Base-by-base conservation (phyloP, 306 rosid genomes). In the Hylodesmum podocarpum region DNA sequence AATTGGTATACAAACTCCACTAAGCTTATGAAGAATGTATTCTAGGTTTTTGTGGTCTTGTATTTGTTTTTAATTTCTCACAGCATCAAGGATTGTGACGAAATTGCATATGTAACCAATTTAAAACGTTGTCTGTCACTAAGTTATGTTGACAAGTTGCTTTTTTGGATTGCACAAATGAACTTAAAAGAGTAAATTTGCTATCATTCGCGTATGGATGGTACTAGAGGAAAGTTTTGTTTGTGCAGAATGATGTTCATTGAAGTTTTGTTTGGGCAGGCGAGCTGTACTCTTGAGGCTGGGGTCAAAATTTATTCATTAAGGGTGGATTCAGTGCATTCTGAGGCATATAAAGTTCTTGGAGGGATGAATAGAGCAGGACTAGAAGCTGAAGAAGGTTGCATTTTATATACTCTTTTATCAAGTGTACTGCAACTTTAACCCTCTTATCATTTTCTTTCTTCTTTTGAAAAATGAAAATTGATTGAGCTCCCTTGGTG, bases 331-430 rank as follows among this genome's bases (percentile, higher is more conserved):
- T 91, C 99, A 0, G 97, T 89, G 76, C 99, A 95, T 72, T 92
- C 97, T 14, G 97, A 92, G 83, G 97, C 99, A 6, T 95, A 95
- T 77, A 92, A 95, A 84, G 99, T 95, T 70, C 99, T 92, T 81
- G 92, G 97, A 31, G 97, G 99, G 78, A 92, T 92, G 97, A 95
- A 95, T 62, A 88, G 99, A 84, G 97, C 92, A 24, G 97, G 96
- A 21, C 97, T 88, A 84, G 99, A 90, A 72, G 81, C 87, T 51
- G 93, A 90, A 50, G 91, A 87, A 85, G 97, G 97, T 95, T 75
- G 47, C 61, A 77, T 51, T 81, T 39, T 36, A 9, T 3, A 29
- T 66, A 34, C 68, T 73, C 41, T 76, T 67, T 27, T 44, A 19
- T 69, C 51, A 31, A 33, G 15, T 27, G 11, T 61, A 61, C 3